Base-by-base conservation (phyloP, 345 rosid genomes). In the Microthlaspi erraticum region DNA sequence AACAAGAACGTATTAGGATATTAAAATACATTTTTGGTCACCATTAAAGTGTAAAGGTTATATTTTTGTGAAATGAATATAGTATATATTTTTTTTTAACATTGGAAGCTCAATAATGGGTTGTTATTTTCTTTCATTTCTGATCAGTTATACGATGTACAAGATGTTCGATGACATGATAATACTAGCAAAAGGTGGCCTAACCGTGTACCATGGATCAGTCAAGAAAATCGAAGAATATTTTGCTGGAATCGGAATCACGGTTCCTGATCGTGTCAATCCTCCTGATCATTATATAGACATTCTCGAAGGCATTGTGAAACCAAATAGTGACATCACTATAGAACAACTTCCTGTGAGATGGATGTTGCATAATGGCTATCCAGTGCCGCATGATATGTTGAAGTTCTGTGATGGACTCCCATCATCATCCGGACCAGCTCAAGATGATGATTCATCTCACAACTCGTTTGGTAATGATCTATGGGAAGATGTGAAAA, bases 211-310 rank as follows among this genome's bases (percentile, higher is more conserved):
- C 81, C 98, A 80, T 61, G 98, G 98, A 61, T 60, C 98, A 1
- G 85, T 80, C 5, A 92, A 87, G 75, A 87, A 92, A 63, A 85
- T 85, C 2, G 98, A 92, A 78, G 92, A 92, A 41, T 92, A 92
- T 77, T 92, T 92, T 67, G 70, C 90, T 33, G 80, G 84, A 56
- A 66, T 92, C 0, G 94, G 94, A 8, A 89, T 92, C 70, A 65
- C 46, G 3, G 91, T 92, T 26, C 98, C 94, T 0, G 98, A 89
- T 18, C 93, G 90, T 39, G 85, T 92, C 4, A 89, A 83, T 68
- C 96, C 96, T 75, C 98, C 98, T 19, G 98, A 92, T 74, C 91
- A 92, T 83, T 89, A 73, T 20, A 92, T 92, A 55, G 98, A 92
- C 77, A 77, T 92, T 60, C 81, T 92, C 41, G 94, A 92, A 79